Evolutionary conservation across 2,329 filamentous ascomycete genomes (phyloP).

Genomic region (Botrytis tulipae): DNA sequence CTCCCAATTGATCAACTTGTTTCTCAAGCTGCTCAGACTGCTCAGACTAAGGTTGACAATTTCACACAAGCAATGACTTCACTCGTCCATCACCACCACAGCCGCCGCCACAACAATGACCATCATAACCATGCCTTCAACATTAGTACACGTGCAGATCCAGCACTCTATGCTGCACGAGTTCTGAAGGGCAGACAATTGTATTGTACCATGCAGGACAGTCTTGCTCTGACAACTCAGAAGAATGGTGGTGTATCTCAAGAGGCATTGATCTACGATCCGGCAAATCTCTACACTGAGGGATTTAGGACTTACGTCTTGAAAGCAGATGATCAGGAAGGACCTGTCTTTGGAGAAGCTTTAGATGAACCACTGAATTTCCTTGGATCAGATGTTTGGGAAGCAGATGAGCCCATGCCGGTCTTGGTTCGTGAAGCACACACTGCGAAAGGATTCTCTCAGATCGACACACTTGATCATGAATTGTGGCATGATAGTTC

Average conservation of each 20-base stretch:
- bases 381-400: not conserved
- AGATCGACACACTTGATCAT: not conserved
- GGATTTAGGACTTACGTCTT: not conserved
- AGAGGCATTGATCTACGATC: not conserved
- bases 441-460: not conserved
- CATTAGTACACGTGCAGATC: not conserved
- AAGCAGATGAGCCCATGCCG: not conserved
- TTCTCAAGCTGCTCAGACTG: not conserved
- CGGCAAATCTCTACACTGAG: not conserved
- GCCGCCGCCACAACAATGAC: not conserved
- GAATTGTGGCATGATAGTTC: not conserved
- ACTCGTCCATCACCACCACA: not conserved
- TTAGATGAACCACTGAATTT: not conserved
- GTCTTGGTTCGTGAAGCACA: not conserved
- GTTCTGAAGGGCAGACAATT: not conserved
- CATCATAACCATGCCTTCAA: not conserved
- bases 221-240: not conserved
- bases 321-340: no score
- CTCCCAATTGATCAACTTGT: not conserved
- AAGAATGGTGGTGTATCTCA: constrained; percentile 1
- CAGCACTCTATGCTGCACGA: not conserved
- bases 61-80: not conserved
- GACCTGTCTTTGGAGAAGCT: not conserved
- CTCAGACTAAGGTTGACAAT: not conserved
- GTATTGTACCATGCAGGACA: not conserved